Conservation (phyloP, 2,329 filamentous ascomycete species). For the Sarocladium brachiariae region DNA sequence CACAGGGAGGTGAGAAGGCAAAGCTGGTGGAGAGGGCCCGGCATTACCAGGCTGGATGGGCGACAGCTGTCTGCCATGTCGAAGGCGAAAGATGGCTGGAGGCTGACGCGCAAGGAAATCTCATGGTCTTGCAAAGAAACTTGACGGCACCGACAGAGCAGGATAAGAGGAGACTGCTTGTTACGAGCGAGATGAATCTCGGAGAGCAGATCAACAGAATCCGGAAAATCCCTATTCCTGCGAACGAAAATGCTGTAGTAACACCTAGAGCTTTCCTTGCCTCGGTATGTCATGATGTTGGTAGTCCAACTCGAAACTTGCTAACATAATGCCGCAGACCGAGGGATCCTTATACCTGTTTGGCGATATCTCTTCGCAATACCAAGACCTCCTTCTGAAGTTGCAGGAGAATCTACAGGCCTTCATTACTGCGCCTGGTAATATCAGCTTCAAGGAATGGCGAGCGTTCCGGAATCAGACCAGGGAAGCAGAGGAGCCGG, state of each 20-base stretch:
- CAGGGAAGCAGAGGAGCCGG: conserved; percentile 69
- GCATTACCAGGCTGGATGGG: conserved; percentile 77
- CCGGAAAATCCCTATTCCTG: conserved; percentile 61
- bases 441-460: conserved; percentile 70
- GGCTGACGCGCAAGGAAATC: conserved; percentile 80
- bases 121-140: conserved; percentile 74
- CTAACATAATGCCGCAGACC: conserved; percentile 45
- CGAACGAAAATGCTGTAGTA: conserved; percentile 59
- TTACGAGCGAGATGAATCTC: conserved; percentile 75
- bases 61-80: conserved; percentile 68
- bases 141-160: conserved; percentile 64
- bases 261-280: conserved; percentile 79
- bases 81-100: conserved; percentile 71
- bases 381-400: conserved; percentile 74
- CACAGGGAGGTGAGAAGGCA: conserved; percentile 49
- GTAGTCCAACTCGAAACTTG: too few relatives aligned
- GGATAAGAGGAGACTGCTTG: conserved; percentile 62
- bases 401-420: conserved; percentile 68
- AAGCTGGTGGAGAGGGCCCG: conserved; percentile 67
- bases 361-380: conserved; percentile 63
- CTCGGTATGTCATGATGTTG: too few relatives aligned
- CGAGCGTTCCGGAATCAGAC: conserved; percentile 74
- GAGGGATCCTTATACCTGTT: conserved; percentile 91
- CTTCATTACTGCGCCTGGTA: conserved; percentile 61
- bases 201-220: conserved; percentile 94